Evolutionary conservation across 495 filamentous ascomycete species (phyloP), one percentile per base, ranked within the genome.

Genomic region (Penicillium diatomitis): DNA sequence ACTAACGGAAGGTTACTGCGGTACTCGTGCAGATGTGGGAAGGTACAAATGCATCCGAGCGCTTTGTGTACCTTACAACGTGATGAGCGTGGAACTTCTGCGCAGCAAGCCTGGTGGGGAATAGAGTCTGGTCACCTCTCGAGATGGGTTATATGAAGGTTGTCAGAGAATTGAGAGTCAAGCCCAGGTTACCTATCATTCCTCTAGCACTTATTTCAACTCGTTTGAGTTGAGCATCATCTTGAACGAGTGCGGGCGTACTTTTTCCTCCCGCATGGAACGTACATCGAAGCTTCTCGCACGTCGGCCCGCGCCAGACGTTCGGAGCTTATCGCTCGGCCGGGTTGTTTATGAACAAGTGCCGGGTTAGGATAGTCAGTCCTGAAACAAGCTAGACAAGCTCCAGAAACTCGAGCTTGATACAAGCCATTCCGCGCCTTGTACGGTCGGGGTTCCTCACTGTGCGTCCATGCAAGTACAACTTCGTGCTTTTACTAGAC

Each of bases 311-410:
- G 48, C 55, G 55, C 20, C 20, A 20, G 20, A 20, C 20, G 20
- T 20, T 41, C 46, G 49, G 52, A 33, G 49, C 47, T 49, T 52
- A 52, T 55, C 56, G 46, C 49, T 50, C 38, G 38, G 35, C 6
- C 3, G 8, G 20, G 20, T 20, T 36, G 34, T 10, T 10, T 7
- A 36, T 10, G 34, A 36, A 36, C 49, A 55, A 55, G 33, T 46
- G 49, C 39, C 10, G 34, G 10, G 34, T 36, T 7, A 10, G 6
- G 6, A 36, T 10, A 10, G 34, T 10, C 1, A 7, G 10, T 10
- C 10, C 34, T 10, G 7, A 36, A 36, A 36, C 6, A 36, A 10
- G 2, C 6, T 1, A 7, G 34, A 36, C 35, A 45, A 45, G 10
- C 20, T 20, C n/a, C n/a, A 20, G 20, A 20, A 1, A 20, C 20